Conservation (phyloP, 176 grass and related monocot genomes). For the Carex parvula region DNA sequence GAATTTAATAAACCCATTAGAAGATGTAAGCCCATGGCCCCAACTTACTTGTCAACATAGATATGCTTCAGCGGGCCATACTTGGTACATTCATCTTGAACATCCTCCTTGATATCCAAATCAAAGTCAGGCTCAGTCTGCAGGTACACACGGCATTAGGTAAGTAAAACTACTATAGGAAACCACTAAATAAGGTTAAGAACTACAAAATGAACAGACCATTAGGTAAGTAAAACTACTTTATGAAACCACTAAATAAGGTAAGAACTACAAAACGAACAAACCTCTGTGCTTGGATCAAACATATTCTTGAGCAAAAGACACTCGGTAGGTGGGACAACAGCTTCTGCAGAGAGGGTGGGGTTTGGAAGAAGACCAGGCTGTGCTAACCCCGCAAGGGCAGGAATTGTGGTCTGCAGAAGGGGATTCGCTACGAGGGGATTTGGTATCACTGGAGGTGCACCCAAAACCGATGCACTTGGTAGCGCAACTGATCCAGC, state of each 20-base stretch:
- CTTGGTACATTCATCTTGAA: conserved; percentile 76
- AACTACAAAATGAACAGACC: conserved; percentile 33
- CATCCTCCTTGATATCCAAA: conserved; percentile 84
- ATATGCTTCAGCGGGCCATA: conserved; percentile 75
- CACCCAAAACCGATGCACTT: conserved; percentile 69
- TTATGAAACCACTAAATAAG: conserved; percentile 2
- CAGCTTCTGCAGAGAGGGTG: conserved; percentile 31
- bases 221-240: not conserved
- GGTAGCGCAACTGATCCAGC: conserved; percentile 35
- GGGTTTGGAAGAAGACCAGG: conserved; percentile 57
- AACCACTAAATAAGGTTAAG: not conserved
- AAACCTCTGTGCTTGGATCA: conserved; percentile 77
- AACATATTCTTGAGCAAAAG: conserved; percentile 98
- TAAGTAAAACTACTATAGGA: conserved; percentile 9
- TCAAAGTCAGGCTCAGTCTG: conserved; percentile 91
- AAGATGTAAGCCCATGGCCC: not conserved
- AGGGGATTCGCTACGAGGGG: conserved; percentile 25
- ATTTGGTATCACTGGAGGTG: conserved; percentile 37
- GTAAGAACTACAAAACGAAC: not conserved
- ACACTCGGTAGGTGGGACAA: conserved; percentile 66
- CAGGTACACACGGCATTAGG: conserved; percentile 8
- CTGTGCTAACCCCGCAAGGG: conserved; percentile 34
- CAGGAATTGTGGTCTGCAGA: conserved; percentile 41
- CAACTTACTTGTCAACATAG: conserved; percentile 71
- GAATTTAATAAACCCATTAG: not conserved